These are phyloP conservation scores for Recurvomyces mirabilis DNA, from an alignment of 495 filamentous ascomycete genomes.

Conservation along the genomic window DNA sequence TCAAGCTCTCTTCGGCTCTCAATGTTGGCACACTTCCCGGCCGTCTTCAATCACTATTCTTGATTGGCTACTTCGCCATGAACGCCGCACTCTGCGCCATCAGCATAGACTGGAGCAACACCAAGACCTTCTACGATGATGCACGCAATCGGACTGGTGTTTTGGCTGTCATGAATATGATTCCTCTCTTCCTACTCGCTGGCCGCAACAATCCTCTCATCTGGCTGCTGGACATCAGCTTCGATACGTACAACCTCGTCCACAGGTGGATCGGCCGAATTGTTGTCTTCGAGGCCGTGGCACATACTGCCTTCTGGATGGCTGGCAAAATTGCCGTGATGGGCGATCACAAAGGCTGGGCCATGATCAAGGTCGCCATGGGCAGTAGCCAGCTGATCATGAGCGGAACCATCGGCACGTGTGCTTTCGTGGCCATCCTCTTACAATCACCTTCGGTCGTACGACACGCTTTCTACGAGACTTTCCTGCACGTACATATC, in stretches of 20 bases:
- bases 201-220: constrained; percentile 63
- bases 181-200: constrained; percentile 58
- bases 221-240: constrained; percentile 67
- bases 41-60: constrained; percentile 64
- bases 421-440: constrained; percentile 43
- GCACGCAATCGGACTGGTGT: constrained; percentile 60
- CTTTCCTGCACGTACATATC: constrained; percentile 78
- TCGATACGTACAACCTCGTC: constrained; percentile 91
- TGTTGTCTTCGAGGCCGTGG: constrained; percentile 61
- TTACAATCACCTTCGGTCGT: constrained; percentile 58
- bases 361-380: constrained; percentile 40
- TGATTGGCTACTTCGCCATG: constrained; percentile 52
- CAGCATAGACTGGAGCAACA: constrained; percentile 43
- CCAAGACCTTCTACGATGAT: constrained; percentile 41
- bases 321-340: constrained; percentile 41
- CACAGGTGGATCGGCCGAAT: constrained; percentile 94
- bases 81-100: constrained; percentile 54
- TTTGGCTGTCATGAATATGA: constrained; percentile 67
- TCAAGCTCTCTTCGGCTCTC: constrained; percentile 62
- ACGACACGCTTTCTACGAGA: constrained; percentile 92
- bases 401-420: constrained; percentile 26
- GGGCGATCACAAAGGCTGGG: constrained; percentile 42
- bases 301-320: constrained; percentile 61
- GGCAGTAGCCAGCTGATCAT: constrained; percentile 21
- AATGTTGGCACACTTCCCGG: constrained; percentile 81